Percentiles rank a stretch among this genome's conserved stretches.
Evolutionary conservation across 2,329 filamentous ascomycete genomes (phyloP).

Genomic region (Spiromastix sp.): DNA sequence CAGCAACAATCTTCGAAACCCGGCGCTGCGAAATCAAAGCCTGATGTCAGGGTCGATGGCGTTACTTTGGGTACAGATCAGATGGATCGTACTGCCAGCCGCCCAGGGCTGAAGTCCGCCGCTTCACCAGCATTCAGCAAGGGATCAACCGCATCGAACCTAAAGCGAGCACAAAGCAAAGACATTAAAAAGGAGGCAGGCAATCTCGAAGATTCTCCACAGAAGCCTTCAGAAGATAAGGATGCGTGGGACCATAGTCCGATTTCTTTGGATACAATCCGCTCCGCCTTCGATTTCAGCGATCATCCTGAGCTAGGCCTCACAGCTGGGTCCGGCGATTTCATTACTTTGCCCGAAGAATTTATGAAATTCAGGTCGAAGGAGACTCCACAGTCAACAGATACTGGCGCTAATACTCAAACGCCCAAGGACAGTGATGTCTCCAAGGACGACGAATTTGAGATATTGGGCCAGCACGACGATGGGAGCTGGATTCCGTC

Average conservation of each 20-base stretch:
- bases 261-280: conserved; percentile 27
- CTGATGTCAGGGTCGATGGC: conserved; percentile 17
- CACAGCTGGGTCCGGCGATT: conserved; percentile 26
- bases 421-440: conserved; percentile 29
- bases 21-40: conserved; percentile 18
- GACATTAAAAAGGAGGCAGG: conserved; percentile 18
- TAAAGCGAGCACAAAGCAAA: conserved; percentile 18
- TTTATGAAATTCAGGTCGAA: conserved; percentile 23
- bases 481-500: conserved; percentile 22
- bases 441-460: conserved; percentile 21
- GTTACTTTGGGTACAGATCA: conserved; percentile 21
- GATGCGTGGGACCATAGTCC: conserved; percentile 29
- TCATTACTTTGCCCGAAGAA: conserved; percentile 27
- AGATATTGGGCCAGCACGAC: conserved; percentile 17
- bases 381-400: conserved; percentile 29
- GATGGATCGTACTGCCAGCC: conserved; percentile 24
- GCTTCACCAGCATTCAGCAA: conserved; percentile 23
- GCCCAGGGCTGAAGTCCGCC: conserved; percentile 20
- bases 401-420: conserved; percentile 23
- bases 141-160: conserved; percentile 9
- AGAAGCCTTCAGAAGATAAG: conserved; percentile 12
- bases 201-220: conserved; percentile 13
- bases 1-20: conserved; percentile 11
- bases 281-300: conserved; percentile 27
- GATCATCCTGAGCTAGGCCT: conserved; percentile 20